phyloP scores from a whole-genome alignment of 805 yeast species.

The Spathaspora boniae region DNA sequence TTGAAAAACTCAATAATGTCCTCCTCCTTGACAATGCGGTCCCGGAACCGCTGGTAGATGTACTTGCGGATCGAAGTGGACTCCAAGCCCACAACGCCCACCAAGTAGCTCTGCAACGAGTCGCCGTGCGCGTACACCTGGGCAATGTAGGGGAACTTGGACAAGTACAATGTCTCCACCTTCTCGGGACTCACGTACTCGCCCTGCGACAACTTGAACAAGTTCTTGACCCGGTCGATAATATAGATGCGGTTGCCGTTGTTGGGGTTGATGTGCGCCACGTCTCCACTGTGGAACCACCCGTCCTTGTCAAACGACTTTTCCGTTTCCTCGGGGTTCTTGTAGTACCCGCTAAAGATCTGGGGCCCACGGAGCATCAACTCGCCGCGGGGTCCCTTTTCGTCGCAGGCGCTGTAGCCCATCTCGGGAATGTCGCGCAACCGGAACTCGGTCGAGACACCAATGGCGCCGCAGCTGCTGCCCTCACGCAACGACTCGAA shows the following conservation, averaged over 20 bases:
- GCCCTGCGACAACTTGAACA: slow-evolving; percentile 43
- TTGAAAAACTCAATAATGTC: slow-evolving; percentile 22
- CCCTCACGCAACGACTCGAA: too few species aligned
- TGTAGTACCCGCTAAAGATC: slow-evolving; percentile 48
- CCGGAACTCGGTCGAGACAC: slow-evolving; percentile 49
- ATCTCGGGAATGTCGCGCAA: slow-evolving; percentile 62
- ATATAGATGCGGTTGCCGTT: slow-evolving; percentile 35
- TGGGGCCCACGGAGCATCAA: slow-evolving; percentile 56
- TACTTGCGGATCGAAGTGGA: slow-evolving; percentile 16
- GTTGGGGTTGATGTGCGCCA: slow-evolving; percentile 21
- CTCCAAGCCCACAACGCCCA: slow-evolving; percentile 28
- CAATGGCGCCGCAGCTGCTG: too few species aligned
- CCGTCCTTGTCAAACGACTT: slow-evolving; percentile 44
- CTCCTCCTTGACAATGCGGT: slow-evolving; percentile 10
- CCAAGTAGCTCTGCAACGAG: slow-evolving; percentile 23
- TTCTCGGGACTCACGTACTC: slow-evolving; percentile 43
- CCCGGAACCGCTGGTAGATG: slow-evolving; percentile 14
- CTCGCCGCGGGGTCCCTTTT: slow-evolving; percentile 46
- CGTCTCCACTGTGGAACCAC: slow-evolving; percentile 61
- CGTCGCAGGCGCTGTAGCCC: slow-evolving; percentile 41
- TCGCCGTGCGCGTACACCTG: slow-evolving; percentile 36
- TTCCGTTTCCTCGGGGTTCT: slow-evolving; percentile 46
- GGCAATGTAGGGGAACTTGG: slow-evolving; percentile 23
- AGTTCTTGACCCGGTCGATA: slow-evolving; percentile 48
- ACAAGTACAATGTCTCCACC: slow-evolving; percentile 31